Evolutionary conservation across 805 yeast genomes (phyloP), one percentile per base, ranked within the genome.

Genomic region (Monosporozyma unispora): DNA sequence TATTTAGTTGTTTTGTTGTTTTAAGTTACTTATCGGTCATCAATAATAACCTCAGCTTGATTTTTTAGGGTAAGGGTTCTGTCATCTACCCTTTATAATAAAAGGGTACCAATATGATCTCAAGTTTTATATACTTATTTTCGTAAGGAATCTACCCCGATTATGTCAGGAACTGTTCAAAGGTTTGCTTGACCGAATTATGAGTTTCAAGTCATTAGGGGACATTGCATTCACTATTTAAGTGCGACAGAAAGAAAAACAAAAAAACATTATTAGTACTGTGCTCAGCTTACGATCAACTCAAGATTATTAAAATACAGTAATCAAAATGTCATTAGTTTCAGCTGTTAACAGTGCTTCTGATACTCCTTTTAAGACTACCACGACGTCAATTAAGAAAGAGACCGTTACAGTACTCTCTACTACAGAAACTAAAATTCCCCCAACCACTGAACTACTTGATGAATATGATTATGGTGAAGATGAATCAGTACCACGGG

Each of bases 1-100:
- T 46, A 62, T 62, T 21, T 63, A 51, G 44, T 14, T 27, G n/a
- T 12, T 22, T 18, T 23, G n/a, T n/a, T n/a, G n/a, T n/a, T n/a
- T n/a, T n/a, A n/a, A n/a, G n/a, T n/a, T n/a, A n/a, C n/a, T n/a
- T n/a, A n/a, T n/a, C n/a, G n/a, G n/a, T n/a, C n/a, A n/a, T n/a
- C n/a, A n/a, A n/a, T n/a, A n/a, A n/a, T n/a, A n/a, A n/a, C n/a
- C n/a, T n/a, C n/a, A n/a, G n/a, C n/a, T n/a, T n/a, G n/a, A n/a
- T n/a, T n/a, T n/a, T 31, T 12, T 12, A 14, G 16, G 16, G 7
- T 1, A 14, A 7, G 3, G 1, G 35, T 12, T 16, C 23, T 18
- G 5, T 16, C 18, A 37, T 37, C 21, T 12, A 11, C 10, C 40
- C 23, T 37, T 37, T 18, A 18, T 37, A 18, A 9, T 19, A 16